Conservation (phyloP, 192 early-diverging fungal genomes). For the Podila epigama region DNA sequence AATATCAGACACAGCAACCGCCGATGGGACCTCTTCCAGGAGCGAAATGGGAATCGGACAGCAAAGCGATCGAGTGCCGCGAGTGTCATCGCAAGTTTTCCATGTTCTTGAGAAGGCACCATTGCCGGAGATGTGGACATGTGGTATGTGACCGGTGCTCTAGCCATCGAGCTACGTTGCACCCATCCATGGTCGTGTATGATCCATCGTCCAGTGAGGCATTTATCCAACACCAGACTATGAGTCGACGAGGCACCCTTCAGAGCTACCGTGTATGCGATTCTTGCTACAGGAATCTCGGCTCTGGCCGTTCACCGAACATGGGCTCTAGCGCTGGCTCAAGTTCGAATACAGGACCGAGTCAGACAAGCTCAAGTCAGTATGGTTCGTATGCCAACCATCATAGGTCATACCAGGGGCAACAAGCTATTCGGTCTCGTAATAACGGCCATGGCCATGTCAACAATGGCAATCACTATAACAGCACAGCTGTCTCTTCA, state of each 20-base stretch:
- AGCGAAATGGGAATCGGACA: conserved; percentile 81
- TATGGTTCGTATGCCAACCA: conserved; percentile 9
- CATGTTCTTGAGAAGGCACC: conserved; percentile 83
- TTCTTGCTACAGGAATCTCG: conserved; percentile 23
- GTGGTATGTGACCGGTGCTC: conserved; percentile 87
- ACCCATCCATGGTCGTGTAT: conserved; percentile 53
- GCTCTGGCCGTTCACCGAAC: conserved; percentile 5
- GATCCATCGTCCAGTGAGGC: conserved; percentile 51
- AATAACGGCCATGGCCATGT: background rate
- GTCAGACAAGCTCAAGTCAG: background rate
- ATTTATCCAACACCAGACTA: conserved; percentile 25
- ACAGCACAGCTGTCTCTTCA: background rate
- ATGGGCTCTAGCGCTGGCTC: conserved; percentile 11
- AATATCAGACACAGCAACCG: background rate
- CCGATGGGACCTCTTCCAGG: conserved; percentile 30
- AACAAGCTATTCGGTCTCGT: background rate
- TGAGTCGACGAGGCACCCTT: conserved; percentile 18
- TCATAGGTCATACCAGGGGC: conserved; percentile 1
- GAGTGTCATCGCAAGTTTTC: conserved; percentile 75
- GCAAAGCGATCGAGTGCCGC: conserved; percentile 70
- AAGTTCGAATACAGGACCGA: too few relatives aligned
- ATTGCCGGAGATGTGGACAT: conserved; percentile 90
- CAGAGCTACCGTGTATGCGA: conserved; percentile 50
- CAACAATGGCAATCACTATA: background rate
- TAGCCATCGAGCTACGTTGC: conserved; percentile 59